Evolutionary conservation across 2,329 filamentous ascomycete genomes (phyloP).

Genomic region (Stachybotrys echinatus): DNA sequence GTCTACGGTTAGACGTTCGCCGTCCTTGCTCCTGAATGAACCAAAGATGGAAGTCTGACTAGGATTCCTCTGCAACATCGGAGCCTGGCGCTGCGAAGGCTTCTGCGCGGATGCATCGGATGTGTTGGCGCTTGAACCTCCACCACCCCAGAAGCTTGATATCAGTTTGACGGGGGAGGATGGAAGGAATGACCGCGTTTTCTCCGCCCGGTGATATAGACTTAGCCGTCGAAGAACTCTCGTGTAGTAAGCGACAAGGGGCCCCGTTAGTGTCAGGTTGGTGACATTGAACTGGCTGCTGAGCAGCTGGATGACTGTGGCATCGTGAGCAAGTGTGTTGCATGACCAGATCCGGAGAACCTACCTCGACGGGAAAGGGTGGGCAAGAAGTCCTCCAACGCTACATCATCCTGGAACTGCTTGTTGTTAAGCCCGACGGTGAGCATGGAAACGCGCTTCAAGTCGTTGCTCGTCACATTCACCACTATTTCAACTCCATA

Average conservation of each 20-base stretch:
- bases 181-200: slow-evolving; percentile 63
- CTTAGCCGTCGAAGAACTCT: slow-evolving; percentile 69
- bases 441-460: slow-evolving; percentile 42
- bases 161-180: slow-evolving; percentile 89
- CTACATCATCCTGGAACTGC: slow-evolving; percentile 69
- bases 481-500: slow-evolving; percentile 68
- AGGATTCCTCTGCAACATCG: slow-evolving; percentile 36
- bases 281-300: slow-evolving; percentile 63
- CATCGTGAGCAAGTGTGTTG: slow-evolving; percentile 23
- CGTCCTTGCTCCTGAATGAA: slow-evolving; percentile 43
- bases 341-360: slow-evolving; percentile 15
- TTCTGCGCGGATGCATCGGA: slow-evolving; percentile 34
- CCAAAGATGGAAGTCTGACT: slow-evolving; percentile 51
- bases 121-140: slow-evolving; percentile 25
- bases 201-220: slow-evolving; percentile 57
- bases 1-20: slow-evolving; percentile 28
- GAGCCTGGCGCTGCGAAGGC: slow-evolving; percentile 7
- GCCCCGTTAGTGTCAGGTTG: slow-evolving; percentile 58
- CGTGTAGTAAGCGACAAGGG: slow-evolving; percentile 71
- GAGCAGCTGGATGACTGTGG: slow-evolving; percentile 64
- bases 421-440: slow-evolving; percentile 63
- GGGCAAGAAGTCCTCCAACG: slow-evolving; percentile 65
- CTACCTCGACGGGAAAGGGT: slow-evolving; percentile 70
- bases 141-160: slow-evolving; percentile 71
- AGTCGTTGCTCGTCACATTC: slow-evolving; percentile 52